A percentile compares a stretch with the other conserved stretches of the same genome.
These are phyloP conservation scores for Ustilago esculenta DNA, from an alignment of 1,284 basidiomycete species.

Conservation along the genomic window DNA sequence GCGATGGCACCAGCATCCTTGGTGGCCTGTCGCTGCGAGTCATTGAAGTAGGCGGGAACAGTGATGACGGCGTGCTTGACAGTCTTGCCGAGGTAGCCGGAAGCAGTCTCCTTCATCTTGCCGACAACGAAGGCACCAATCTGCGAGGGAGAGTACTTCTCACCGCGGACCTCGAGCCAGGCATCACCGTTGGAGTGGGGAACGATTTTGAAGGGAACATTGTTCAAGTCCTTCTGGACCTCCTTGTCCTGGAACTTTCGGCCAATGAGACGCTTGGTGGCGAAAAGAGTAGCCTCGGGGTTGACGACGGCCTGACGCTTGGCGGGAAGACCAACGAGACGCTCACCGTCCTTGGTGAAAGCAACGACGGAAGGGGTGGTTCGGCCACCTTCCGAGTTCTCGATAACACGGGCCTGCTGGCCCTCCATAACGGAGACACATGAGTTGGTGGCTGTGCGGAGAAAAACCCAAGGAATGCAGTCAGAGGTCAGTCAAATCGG, in stretches of 20 bases:
- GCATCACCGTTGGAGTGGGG: slow-evolving; percentile 73
- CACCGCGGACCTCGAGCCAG: slow-evolving; percentile 78
- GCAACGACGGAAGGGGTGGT: slow-evolving; percentile 98
- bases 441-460: slow-evolving; percentile 60
- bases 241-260: slow-evolving; percentile 92
- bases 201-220: slow-evolving; percentile 79
- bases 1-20: slow-evolving; percentile 97
- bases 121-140: slow-evolving; percentile 83
- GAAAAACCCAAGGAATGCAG: not conserved
- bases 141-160: slow-evolving; percentile 73
- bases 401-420: slow-evolving; percentile 86
- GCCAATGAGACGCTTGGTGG: slow-evolving; percentile 96
- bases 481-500: slow-evolving; percentile 15
- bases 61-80: slow-evolving; percentile 92
- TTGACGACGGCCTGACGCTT: slow-evolving; percentile 98
- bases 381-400: slow-evolving; percentile 96
- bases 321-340: slow-evolving; percentile 90
- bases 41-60: slow-evolving; percentile 98
- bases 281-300: slow-evolving; percentile 72
- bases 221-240: slow-evolving; percentile 86
- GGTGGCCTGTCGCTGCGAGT: slow-evolving; percentile 97
- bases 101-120: slow-evolving; percentile 96
- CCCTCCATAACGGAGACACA: slow-evolving; percentile 80
- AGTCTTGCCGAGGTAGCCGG: slow-evolving; percentile 89
- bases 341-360: slow-evolving; percentile 82